Evolutionary conservation across 805 yeast species (phyloP), one percentile per base, ranked within the genome.

Genomic region (Cephaloascus fragrans): DNA sequence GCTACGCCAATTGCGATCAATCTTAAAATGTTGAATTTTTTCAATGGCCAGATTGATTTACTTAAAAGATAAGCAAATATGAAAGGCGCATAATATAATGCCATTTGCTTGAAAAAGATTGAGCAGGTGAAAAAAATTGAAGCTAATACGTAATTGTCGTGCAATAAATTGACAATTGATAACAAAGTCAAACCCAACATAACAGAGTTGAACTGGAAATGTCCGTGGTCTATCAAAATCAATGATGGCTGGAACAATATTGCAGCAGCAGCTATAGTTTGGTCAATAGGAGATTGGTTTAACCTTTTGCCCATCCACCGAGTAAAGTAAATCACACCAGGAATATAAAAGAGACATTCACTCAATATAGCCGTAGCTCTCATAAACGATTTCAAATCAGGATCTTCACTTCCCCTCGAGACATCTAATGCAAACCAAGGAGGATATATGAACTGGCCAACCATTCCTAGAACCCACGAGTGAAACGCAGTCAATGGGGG

Each of bases 401-500:
- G 53, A 4, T 68, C 57, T 49, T 93, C 98, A 6, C 70, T 47
- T 0, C 97, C 97, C 40, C 97, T 68, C 4, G 96, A 86, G 0
- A 49, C 32, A 43, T 77, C 77, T 26, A 90, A 59, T 3, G 66
- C 77, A 58, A 93, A 88, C 97, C 97, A 93, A 0, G 57, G 46
- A 0, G 77, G 66, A 45, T 83, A 72, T 26, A 86, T 60, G 33
- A 76, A 54, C 2, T 66, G 50, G 0, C 97, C 97, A 15, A 90
- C 49, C 38, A 67, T 65, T 0, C 97, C 98, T 36, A 82, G 55
- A 1, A 85, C 26, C 73, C 80, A 86, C 37, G 95, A 87, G 54
- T 93, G 97, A 56, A 73, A 89, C 0, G 97, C 98, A 0, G 98
- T 90, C 44, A 93, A 64, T 4, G 97, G 97, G 1, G 99, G 99